phyloP scores from a whole-genome alignment of 495 filamentous ascomycete species.

The Penicillium macrosclerotiorum region DNA sequence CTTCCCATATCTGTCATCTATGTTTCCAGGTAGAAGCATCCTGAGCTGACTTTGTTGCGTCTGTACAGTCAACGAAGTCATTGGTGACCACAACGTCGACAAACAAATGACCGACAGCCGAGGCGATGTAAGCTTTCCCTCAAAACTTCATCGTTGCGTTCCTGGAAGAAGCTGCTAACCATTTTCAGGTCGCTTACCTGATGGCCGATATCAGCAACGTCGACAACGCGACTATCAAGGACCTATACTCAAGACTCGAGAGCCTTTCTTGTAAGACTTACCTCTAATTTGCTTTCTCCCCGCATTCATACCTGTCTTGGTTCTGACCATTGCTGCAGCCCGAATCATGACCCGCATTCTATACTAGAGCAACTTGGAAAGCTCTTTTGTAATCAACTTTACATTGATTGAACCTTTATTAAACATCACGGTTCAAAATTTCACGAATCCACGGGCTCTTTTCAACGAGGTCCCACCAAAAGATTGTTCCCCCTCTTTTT shows the following conservation, averaged over 20 bases:
- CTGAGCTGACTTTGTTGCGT: slow-evolving; percentile 5
- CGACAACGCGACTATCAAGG: slow-evolving; percentile 74
- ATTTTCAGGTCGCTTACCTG: slow-evolving; percentile 74
- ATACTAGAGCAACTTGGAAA: slow-evolving; percentile 54
- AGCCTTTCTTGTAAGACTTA: slow-evolving; percentile 69
- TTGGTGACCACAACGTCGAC: slow-evolving; percentile 94
- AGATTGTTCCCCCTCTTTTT: slow-evolving; percentile 2
- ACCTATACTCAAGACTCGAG: slow-evolving; percentile 79
- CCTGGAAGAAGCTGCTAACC: slow-evolving; percentile 11
- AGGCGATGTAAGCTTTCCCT: slow-evolving; percentile 64
- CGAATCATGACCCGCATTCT: slow-evolving; percentile 85
- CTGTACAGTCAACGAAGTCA: slow-evolving; percentile 84
- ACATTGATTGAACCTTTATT: slow-evolving; percentile 6
- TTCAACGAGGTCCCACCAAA: slow-evolving; percentile 21
- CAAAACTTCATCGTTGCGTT: no score
- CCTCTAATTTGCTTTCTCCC: not conserved
- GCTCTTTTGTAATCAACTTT: slow-evolving; percentile 27
- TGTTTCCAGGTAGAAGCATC: no score
- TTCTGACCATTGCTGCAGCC: slow-evolving; percentile 42
- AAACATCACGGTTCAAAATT: not conserved
- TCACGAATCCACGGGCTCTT: slow-evolving; percentile 6
- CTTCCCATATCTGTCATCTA: not conserved
- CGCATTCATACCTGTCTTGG: not conserved
- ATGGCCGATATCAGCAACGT: slow-evolving; percentile 97
- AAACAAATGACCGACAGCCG: slow-evolving; percentile 96